Evolutionary conservation across 495 filamentous ascomycete genomes (phyloP).

Genomic region (Penicillium ochrochloron): DNA sequence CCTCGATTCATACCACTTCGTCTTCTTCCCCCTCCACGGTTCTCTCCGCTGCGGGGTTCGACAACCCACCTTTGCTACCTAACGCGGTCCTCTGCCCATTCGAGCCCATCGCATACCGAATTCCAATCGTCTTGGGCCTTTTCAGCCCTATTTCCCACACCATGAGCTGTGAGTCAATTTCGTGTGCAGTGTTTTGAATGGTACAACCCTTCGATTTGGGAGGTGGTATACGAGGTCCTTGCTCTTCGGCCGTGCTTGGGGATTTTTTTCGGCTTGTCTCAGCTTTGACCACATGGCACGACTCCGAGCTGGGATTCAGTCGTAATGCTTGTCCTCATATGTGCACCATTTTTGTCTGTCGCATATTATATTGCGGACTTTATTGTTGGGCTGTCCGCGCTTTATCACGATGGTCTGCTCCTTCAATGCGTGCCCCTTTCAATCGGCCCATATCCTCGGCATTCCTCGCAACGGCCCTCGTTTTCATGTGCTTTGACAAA

Average conservation of each 20-base stretch:
- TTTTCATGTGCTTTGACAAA: conserved; percentile 7
- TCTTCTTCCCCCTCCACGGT: conserved; percentile 6
- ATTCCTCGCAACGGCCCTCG: conserved; percentile 1
- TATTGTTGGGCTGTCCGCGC: conserved; percentile 12
- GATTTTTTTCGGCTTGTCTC: conserved; percentile 10
- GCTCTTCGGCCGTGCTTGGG: not conserved
- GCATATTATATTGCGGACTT: conserved; percentile 16
- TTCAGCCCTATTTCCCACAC: conserved; percentile 32
- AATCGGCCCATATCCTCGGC: conserved; percentile 1
- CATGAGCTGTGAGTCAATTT: conserved; percentile 40
- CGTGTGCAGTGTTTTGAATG: conserved; percentile 9
- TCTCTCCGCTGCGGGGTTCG: conserved; percentile 28
- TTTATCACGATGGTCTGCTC: conserved; percentile 27
- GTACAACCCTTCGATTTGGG: conserved; percentile 2
- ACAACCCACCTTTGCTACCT: conserved; percentile 26
- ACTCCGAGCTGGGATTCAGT: not conserved
- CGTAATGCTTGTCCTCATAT: conserved; percentile 5
- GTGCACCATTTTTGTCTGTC: not conserved
- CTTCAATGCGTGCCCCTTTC: conserved; percentile 11
- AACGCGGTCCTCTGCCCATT: conserved; percentile 19
- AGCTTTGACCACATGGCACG: conserved; percentile 15
- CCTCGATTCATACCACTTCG: not conserved
- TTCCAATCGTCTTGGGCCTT: conserved; percentile 17
- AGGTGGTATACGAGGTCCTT: not conserved
- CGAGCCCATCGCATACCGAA: conserved; percentile 20